Evolutionary conservation across 495 filamentous ascomycete genomes (phyloP), one percentile per base, ranked within the genome.

Genomic region (Clavariopsis aquatica): DNA sequence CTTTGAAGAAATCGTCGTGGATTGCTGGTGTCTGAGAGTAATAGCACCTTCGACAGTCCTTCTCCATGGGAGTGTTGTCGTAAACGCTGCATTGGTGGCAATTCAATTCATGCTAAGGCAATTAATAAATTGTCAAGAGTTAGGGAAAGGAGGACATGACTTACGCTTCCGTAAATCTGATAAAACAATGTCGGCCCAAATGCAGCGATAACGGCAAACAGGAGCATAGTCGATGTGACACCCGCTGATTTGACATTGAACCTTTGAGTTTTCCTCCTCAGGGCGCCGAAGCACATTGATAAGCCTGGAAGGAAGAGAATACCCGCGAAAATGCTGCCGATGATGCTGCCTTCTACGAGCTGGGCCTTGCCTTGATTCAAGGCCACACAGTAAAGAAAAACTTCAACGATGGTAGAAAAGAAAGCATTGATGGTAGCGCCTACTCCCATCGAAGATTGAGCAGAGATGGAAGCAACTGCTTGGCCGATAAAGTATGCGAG

Each of bases 401-500:
- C 94, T 73, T 99, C 94, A 23, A 99, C 94, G 22, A 99, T 79
- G 9, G 94, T 99, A n/a, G 92, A 96, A 79, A 99, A 99, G 77
- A 98, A 96, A 34, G 94, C 94, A 65, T 99, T 99, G 78, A 98
- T 92, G 19, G 93, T 94, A 53, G 94, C 95, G 75, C 94, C 94
- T 29, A 99, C 81, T n/a, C 94, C 94, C 94, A 99, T 99, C n/a
- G 92, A 95, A 19, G 92, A 96, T 72, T 99, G 94, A 9, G 94
- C 94, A 17, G 94, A 98, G 69, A 99, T 98, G 34, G 94, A 98
- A n/a, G 94, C 94, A 45, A 99, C 94, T 54, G 94, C 94, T 76
- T 99, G 94, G 9, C 94, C 94, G 75, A 99, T 99, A 79, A 98
- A 99, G 76, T 99, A 98, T 28, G 94, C 94, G n/a, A 99, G 76